Evolutionary conservation across 768 basidiomycete species (phyloP), one percentile per base, ranked within the genome.

Genomic region (Mycena indigotica): DNA sequence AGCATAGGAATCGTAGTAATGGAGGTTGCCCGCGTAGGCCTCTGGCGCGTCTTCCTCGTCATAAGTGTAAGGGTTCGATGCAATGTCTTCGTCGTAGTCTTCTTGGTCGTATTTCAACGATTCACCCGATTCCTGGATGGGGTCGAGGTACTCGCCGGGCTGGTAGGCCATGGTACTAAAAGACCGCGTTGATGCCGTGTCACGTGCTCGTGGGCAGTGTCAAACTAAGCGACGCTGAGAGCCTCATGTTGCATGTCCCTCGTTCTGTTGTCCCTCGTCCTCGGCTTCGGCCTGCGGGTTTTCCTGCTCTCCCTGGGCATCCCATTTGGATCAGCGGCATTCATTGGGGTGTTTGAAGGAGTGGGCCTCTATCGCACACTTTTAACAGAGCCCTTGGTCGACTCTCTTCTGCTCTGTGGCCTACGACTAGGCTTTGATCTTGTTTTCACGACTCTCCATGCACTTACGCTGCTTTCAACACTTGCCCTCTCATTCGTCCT

Each of bases 1-100:
- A 8, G 89, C 79, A 61, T 86, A 91, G 2, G 85, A 87, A 0
- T 82, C 73, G 65, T 89, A 87, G 50, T 84, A 78, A 40, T 77
- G 76, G 67, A 87, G 88, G 67, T 86, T 62, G 26, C 75, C 70
- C 25, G 72, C 72, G 25, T 77, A 71, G 50, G 75, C 65, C 49
- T 71, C 62, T 17, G 71, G 65, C 2, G 58, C 60, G 51, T 70
- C 69, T 29, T 66, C 66, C 2, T 66, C 56, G 52, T 75, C 71
- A 12, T 75, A 74, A 3, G 66, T 63, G 51, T 69, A 73, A 21
- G 71, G 70, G 40, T 66, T 53, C n/a, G 67, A 66, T 16, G 58
- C 60, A 35, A 70, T 64, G 35, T 66, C 15, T 25, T 29, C 58
- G 53, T 13, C 46, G 54, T 24, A 23, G 46, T 55, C 30, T 17